Percentiles rank a stretch among this genome's conserved stretches.
Evolutionary conservation across 2,329 filamentous ascomycete species (phyloP).

Genomic region (Aspergillus novoparasiticus): DNA sequence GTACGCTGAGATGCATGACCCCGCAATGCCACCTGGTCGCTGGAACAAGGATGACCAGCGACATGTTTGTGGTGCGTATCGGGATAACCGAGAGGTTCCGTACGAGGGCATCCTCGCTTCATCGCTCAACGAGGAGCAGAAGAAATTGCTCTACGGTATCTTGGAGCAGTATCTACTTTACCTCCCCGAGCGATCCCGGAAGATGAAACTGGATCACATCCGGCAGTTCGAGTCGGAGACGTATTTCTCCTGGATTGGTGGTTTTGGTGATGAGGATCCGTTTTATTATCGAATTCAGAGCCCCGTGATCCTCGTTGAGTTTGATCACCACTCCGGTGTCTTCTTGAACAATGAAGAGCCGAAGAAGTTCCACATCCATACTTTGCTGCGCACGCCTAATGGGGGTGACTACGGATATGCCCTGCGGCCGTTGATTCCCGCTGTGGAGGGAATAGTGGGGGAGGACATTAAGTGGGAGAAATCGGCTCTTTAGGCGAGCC

Average conservation of each 20-base stretch:
- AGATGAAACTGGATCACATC: slow-evolving; percentile 58
- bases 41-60: slow-evolving; percentile 84
- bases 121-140: slow-evolving; percentile 48
- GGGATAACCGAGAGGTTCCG: slow-evolving; percentile 76
- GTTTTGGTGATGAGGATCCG: slow-evolving; percentile 65
- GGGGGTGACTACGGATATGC: slow-evolving; percentile 73
- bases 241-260: slow-evolving; percentile 77
- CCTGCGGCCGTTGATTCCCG: slow-evolving; percentile 42
- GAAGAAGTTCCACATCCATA: slow-evolving; percentile 79
- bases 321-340: slow-evolving; percentile 79
- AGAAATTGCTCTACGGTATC: slow-evolving; percentile 59
- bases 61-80: slow-evolving; percentile 75
- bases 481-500: slow-evolving; percentile 2
- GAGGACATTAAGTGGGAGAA: slow-evolving; percentile 40
- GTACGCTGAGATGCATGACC: slow-evolving; percentile 64
- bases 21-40: slow-evolving; percentile 61
- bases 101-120: slow-evolving; percentile 68
- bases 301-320: slow-evolving; percentile 73
- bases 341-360: slow-evolving; percentile 74
- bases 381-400: slow-evolving; percentile 71
- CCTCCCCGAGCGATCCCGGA: slow-evolving; percentile 60
- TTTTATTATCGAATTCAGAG: slow-evolving; percentile 81
- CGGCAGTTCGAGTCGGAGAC: slow-evolving; percentile 66
- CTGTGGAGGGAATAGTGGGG: slow-evolving; percentile 38
- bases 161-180: slow-evolving; percentile 69